Evolutionary conservation across 2,329 filamentous ascomycete genomes (phyloP).

Genomic region (Paecilomyces sp.): DNA sequence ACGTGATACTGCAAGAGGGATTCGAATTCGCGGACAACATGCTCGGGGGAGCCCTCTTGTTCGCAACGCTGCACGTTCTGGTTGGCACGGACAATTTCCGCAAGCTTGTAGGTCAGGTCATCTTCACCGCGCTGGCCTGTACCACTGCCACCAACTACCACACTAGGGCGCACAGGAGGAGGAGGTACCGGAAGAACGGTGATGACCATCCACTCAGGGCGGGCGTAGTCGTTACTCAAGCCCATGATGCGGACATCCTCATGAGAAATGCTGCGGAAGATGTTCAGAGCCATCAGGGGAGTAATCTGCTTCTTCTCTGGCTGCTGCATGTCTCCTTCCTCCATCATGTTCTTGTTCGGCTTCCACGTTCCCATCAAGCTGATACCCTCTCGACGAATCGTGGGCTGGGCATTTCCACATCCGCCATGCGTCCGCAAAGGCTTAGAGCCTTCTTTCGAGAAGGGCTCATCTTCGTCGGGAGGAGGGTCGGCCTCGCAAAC

Average conservation of each 20-base stretch:
- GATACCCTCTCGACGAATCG: conserved; percentile 78
- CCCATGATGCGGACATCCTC: conserved; percentile 81
- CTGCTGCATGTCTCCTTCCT: conserved; percentile 51
- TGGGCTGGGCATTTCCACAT: conserved; percentile 85
- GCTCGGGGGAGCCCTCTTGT: conserved; percentile 81
- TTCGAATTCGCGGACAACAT: conserved; percentile 88
- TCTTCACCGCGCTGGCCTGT: conserved; percentile 93
- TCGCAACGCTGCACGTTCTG: conserved; percentile 88
- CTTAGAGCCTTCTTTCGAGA: conserved; percentile 55
- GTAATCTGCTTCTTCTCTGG: conserved; percentile 77
- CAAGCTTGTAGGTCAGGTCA: conserved; percentile 98
- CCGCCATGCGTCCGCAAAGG: conserved; percentile 65
- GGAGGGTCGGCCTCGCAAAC: conserved; percentile 74
- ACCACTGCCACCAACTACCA: conserved; percentile 91
- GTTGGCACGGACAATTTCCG: conserved; percentile 97
- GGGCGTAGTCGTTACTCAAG: conserved; percentile 87
- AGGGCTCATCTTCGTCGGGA: conserved; percentile 60
- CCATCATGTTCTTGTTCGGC: conserved; percentile 65
- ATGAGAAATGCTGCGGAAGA: conserved; percentile 78
- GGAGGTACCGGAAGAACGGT: conserved; percentile 93
- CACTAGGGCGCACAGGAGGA: conserved; percentile 90
- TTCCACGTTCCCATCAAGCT: conserved; percentile 74
- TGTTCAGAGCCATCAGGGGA: conserved; percentile 74
- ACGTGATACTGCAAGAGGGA: conserved; percentile 93
- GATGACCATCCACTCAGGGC: conserved; percentile 97